Percentiles rank a stretch among this genome's conserved stretches.
Conservation (phyloP, 257 asterid genomes). For the Salvia splendens region DNA sequence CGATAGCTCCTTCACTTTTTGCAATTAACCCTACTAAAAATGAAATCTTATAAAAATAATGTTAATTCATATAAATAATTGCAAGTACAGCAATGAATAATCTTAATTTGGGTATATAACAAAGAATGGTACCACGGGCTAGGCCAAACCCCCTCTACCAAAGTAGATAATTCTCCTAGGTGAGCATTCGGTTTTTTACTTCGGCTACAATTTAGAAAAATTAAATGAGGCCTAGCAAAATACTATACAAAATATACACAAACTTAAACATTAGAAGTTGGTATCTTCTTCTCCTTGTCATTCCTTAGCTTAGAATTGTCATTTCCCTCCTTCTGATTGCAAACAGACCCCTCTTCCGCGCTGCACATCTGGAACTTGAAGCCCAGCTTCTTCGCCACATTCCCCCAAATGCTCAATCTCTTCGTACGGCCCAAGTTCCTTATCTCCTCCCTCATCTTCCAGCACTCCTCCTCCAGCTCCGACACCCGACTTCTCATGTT, state of each 20-base stretch:
- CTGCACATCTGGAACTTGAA: slow-evolving; percentile 94
- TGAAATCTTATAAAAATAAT: too few species aligned
- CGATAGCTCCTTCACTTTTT: too few species aligned
- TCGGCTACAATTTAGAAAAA: too few species aligned
- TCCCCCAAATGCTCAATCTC: slow-evolving; percentile 67
- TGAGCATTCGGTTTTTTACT: too few species aligned
- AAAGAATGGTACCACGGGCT: too few species aligned
- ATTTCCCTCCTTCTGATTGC: slow-evolving; percentile 56
- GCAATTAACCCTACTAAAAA: too few species aligned
- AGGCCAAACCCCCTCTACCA: too few species aligned
- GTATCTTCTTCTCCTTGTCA: slow-evolving; percentile 48
- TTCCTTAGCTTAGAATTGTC: slow-evolving; percentile 54
- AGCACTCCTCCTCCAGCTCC: slow-evolving; percentile 91
- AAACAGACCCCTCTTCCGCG: slow-evolving; percentile 90
- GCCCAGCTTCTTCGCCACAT: slow-evolving; percentile 75
- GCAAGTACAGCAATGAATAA: too few species aligned
- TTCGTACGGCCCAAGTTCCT: slow-evolving; percentile 65
- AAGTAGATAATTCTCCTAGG: too few species aligned
- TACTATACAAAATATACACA: background rate
- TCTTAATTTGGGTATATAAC: too few species aligned
- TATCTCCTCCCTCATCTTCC: slow-evolving; percentile 82
- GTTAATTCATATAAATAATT: too few species aligned
- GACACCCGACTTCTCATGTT: slow-evolving; percentile 83
- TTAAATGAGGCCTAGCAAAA: background rate
- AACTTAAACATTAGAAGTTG: background rate